phyloP scores from a whole-genome alignment of 106 monocot genomes.

The Apostasia ramifera region DNA sequence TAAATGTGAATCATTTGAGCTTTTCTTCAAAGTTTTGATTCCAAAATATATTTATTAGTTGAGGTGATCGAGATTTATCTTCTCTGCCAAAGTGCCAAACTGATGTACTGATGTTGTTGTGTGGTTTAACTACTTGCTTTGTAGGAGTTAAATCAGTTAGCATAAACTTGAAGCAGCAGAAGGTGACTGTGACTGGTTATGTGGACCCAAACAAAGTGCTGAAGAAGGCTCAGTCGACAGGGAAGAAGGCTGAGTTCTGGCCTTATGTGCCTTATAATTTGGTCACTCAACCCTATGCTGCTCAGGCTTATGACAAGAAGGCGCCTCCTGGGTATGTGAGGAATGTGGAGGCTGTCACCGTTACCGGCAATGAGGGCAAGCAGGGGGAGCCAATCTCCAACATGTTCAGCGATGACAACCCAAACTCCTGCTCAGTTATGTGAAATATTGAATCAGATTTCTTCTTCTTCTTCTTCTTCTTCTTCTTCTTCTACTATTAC shows the following conservation, averaged over 20 bases:
- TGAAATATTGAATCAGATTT: slow-evolving; percentile 3
- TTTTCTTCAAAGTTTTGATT: too few species aligned
- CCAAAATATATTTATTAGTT: too few species aligned
- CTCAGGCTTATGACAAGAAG: slow-evolving; percentile 29
- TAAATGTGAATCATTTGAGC: too few species aligned
- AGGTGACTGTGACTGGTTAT: slow-evolving; percentile 31
- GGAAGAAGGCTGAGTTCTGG: slow-evolving; percentile 46
- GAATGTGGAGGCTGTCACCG: slow-evolving; percentile 20
- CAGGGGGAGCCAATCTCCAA: slow-evolving; percentile 28
- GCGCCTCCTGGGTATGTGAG: slow-evolving; percentile 46
- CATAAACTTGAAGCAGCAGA: slow-evolving; percentile 37
- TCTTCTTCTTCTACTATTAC: too few species aligned
- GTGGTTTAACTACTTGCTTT: neutral
- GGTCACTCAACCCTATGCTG: slow-evolving; percentile 23
- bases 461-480: neutral
- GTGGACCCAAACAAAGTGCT: slow-evolving; percentile 36
- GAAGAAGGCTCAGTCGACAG: slow-evolving; percentile 32
- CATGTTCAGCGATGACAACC: slow-evolving; percentile 50
- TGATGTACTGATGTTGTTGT: too few species aligned
- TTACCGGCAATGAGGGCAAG: neutral
- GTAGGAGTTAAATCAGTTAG: slow-evolving; percentile 34
- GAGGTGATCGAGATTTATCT: too few species aligned
- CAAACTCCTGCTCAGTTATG: slow-evolving; percentile 47
- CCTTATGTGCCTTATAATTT: slow-evolving; percentile 39
- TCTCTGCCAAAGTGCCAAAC: too few species aligned